phyloP scores from a whole-genome alignment of 129 eudicot genomes.

The Oenanthe sinensis region DNA sequence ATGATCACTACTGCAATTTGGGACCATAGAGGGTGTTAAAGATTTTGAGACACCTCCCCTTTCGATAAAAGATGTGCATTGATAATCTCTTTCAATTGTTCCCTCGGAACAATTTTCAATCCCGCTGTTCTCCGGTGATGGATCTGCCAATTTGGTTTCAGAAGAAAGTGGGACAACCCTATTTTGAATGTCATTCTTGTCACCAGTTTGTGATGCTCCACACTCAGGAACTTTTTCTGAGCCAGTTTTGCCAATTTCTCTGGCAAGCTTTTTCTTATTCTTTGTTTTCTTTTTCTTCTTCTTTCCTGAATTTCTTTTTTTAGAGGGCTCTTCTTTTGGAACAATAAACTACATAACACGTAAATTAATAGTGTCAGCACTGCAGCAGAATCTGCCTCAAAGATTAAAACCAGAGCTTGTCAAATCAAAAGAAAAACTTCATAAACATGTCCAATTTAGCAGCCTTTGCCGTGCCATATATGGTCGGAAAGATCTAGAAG shows the following conservation, averaged over 20 bases:
- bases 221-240: neutral
- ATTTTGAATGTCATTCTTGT: neutral
- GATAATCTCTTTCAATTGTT: neutral
- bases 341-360: conserved; percentile 4
- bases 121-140: neutral
- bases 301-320: conserved; percentile 16
- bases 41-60: conserved; percentile 7
- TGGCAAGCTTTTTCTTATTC: conserved; percentile 12
- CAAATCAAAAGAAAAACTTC: neutral
- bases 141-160: neutral
- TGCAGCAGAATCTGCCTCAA: neutral
- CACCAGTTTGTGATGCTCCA: conserved; percentile 9
- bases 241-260: conserved; percentile 12
- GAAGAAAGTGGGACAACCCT: neutral
- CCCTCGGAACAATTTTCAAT: neutral
- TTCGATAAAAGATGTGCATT: neutral
- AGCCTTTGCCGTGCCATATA: neutral
- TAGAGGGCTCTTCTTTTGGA: conserved; percentile 9
- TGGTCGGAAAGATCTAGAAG: neutral
- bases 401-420: neutral
- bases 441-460: neutral
- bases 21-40: neutral
- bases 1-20: neutral
- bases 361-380: conserved; percentile 5
- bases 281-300: conserved; percentile 11